Conservation (phyloP, 2,329 filamentous ascomycete genomes). For the Neurospora sp. region DNA sequence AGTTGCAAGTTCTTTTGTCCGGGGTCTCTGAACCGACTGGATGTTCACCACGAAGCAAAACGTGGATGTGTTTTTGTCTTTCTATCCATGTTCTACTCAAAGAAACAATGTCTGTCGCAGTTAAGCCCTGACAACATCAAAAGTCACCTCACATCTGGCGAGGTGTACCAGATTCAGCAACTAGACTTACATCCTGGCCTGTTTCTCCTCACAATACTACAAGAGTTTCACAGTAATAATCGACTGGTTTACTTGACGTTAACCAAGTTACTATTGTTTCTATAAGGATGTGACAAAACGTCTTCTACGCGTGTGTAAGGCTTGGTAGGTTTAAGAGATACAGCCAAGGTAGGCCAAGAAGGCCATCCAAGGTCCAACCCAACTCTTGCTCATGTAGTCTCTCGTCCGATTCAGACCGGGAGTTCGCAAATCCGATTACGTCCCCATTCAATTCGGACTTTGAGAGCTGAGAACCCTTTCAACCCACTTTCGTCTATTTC, state of each 20-base stretch:
- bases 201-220: neutral
- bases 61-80: neutral
- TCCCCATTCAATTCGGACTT: too few species aligned
- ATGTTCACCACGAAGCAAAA: neutral
- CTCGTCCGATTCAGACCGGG: neutral
- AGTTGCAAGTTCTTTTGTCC: neutral
- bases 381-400: neutral
- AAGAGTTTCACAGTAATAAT: neutral
- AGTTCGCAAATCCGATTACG: neutral
- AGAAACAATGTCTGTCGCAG: neutral
- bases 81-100: neutral
- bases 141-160: neutral
- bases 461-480: too few species aligned
- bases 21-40: neutral
- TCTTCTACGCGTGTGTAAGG: neutral
- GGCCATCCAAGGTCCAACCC: neutral
- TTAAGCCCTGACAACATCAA: neutral
- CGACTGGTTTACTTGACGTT: neutral
- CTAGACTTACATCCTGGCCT: neutral
- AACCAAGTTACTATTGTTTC: neutral
- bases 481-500: too few species aligned
- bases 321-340: neutral
- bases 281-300: neutral
- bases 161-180: neutral
- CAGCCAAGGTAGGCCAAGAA: neutral